Percentiles rank a stretch among this genome's conserved stretches.
phyloP scores from a whole-genome alignment of 441 rosid genomes.

The Euphorbia corollata region DNA sequence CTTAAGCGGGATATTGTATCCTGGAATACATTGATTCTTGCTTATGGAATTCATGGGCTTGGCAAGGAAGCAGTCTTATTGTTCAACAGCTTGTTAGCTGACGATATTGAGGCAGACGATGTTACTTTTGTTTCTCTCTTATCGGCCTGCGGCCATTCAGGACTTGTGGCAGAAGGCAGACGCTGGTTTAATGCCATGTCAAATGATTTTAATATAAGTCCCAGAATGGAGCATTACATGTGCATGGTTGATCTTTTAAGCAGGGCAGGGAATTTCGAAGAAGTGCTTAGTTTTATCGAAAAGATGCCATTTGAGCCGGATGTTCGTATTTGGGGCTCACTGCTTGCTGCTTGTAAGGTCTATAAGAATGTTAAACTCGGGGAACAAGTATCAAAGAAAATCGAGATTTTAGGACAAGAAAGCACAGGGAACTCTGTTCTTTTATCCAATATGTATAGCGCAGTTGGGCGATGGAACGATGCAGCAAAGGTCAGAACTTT shows the following conservation, averaged over 20 bases:
- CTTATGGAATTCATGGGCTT: slow-evolving; percentile 31
- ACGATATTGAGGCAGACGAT: slow-evolving; percentile 23
- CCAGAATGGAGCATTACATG: slow-evolving; percentile 27
- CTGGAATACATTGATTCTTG: slow-evolving; percentile 28
- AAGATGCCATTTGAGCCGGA: slow-evolving; percentile 32
- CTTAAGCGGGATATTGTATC: slow-evolving; percentile 23
- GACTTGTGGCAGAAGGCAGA: slow-evolving; percentile 28
- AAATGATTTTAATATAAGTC: slow-evolving; percentile 22
- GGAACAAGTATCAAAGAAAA: slow-evolving; percentile 26
- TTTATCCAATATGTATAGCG: slow-evolving; percentile 29
- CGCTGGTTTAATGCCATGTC: slow-evolving; percentile 21
- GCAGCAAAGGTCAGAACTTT: slow-evolving; percentile 25
- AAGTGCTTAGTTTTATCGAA: slow-evolving; percentile 21
- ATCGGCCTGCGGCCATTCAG: slow-evolving; percentile 32
- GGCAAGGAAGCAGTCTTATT: slow-evolving; percentile 23
- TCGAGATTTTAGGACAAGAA: slow-evolving; percentile 29
- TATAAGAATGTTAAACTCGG: slow-evolving; percentile 32
- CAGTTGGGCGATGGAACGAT: slow-evolving; percentile 30
- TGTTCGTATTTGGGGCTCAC: slow-evolving; percentile 24
- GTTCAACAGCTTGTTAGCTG: slow-evolving; percentile 20
- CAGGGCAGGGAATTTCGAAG: slow-evolving; percentile 24
- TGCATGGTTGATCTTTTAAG: slow-evolving; percentile 30
- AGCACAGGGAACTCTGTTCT: slow-evolving; percentile 31
- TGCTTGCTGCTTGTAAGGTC: slow-evolving; percentile 30
- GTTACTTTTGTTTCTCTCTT: slow-evolving; percentile 25